Percentiles rank a stretch among this genome's conserved stretches.
Evolutionary conservation across 345 rosid species (phyloP).

Genomic region (Salix caprea): DNA sequence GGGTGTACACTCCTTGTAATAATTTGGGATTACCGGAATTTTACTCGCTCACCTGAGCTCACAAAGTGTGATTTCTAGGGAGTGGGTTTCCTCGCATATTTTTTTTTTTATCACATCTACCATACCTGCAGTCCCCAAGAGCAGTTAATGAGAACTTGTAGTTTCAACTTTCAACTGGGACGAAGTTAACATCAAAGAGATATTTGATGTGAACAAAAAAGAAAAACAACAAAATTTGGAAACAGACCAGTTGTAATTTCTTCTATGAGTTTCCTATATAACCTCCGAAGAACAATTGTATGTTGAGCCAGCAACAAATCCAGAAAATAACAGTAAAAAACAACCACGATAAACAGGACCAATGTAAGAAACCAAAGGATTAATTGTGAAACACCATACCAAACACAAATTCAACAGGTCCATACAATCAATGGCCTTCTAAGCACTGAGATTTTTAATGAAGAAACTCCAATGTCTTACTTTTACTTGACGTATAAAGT

Average conservation of each 20-base stretch:
- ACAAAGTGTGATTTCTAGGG: too few species aligned
- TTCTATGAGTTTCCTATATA: conserved; percentile 75
- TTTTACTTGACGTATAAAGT: too few species aligned
- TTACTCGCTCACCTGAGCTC: too few species aligned
- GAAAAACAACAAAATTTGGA: neutral
- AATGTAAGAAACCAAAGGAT: neutral
- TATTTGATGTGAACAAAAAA: neutral
- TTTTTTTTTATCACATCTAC: conserved; percentile 51
- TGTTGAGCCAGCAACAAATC: conserved; percentile 83
- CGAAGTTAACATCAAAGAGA: neutral
- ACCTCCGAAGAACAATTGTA: conserved; percentile 65
- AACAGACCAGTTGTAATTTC: conserved; percentile 71
- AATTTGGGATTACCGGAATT: too few species aligned
- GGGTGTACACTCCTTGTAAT: too few species aligned
- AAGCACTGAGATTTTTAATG: too few species aligned
- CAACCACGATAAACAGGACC: conserved; percentile 42
- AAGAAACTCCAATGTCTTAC: too few species aligned
- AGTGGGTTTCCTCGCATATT: too few species aligned
- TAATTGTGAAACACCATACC: too few species aligned
- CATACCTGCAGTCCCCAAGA: conserved; percentile 53
- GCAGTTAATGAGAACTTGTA: neutral
- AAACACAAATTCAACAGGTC: too few species aligned
- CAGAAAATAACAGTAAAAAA: conserved; percentile 94
- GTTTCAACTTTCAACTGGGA: neutral
- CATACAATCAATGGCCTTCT: too few species aligned